Base-by-base conservation (phyloP, 2,329 filamentous ascomycete genomes). In the Venturia pyrina region DNA sequence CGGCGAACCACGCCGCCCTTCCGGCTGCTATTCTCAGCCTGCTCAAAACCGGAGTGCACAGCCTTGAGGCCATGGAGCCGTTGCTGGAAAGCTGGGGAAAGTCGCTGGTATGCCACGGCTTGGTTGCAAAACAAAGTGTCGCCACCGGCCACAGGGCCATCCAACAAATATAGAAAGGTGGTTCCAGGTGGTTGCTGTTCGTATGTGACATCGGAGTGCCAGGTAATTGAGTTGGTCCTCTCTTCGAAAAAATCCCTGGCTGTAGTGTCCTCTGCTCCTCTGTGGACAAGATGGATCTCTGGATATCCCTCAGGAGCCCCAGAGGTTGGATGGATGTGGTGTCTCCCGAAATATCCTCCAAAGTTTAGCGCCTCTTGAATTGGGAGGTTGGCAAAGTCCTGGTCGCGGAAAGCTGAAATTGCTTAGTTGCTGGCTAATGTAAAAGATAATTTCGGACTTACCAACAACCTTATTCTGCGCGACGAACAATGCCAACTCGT, bases 191-290 rank as follows among this genome's bases (percentile, higher is more conserved):
- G 91, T 77, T 97, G 92, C 70, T 85, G 80, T 79, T 96, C 93
- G 73, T 96, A 96, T 0, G 89, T 90, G 1, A 96, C 88, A 70
- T 96, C 92, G 0, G 87, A 90, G 78, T 96, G 92, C 91, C 91
- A 96, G 8, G 90, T 90, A 1, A 96, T 87, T 0, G 88, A 90
- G 76, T 88, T 93, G 3, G 89, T 93, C 28, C 89, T 84, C 60
- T 85, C 84, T 65, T 83, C 78, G 69, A 91, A 87, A 75, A 89
- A 89, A 62, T 83, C 80, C 24, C 83, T 78, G 24, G 81, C 83
- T 2, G 80, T 83, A 7, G 82, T 85, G 70, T 90, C 87, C 67
- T 85, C 79, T 62, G 85, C 87, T 24, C 85, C 86, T 48, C 90
- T 85, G 76, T 93, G 89, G 1, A 93, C 90, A 1, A 95, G 83